Conservation (phyloP, 805 yeast genomes). For the Saccharomycopsis babjevae region DNA sequence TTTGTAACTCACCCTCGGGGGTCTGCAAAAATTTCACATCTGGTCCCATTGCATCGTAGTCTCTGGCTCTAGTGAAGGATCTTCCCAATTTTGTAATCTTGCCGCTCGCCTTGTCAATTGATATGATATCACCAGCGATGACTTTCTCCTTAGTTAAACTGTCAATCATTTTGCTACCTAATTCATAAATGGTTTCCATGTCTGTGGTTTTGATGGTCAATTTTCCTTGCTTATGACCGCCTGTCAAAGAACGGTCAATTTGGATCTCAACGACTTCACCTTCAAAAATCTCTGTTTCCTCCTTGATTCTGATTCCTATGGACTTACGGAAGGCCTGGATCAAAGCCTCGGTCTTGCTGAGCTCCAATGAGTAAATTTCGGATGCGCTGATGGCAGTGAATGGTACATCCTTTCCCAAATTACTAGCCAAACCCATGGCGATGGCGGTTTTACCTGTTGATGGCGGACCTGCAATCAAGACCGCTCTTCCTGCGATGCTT, state of each 20-base stretch:
- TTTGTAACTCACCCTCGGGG: constrained; percentile 98
- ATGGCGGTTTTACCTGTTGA: constrained; percentile 98
- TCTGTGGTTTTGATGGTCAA: constrained; percentile 94
- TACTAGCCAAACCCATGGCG: constrained; percentile 85
- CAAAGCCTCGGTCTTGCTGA: constrained; percentile 90
- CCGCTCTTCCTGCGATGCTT: constrained; percentile 93
- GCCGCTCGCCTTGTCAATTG: constrained; percentile 92
- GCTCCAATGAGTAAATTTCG: constrained; percentile 84
- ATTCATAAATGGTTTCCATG: constrained; percentile 96
- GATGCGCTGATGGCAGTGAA: constrained; percentile 93
- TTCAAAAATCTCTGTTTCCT: constrained; percentile 94
- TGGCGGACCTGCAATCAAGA: constrained; percentile 94
- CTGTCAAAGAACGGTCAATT: constrained; percentile 86
- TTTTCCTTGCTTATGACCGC: constrained; percentile 98
- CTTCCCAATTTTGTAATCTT: constrained; percentile 90
- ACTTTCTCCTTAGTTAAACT: constrained; percentile 91
- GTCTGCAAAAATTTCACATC: constrained; percentile 96
- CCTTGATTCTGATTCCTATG: constrained; percentile 90
- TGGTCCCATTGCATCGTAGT: constrained; percentile 98
- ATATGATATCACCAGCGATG: constrained; percentile 92
- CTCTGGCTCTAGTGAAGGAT: constrained; percentile 92
- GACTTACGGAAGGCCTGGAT: constrained; percentile 95
- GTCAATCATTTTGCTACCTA: constrained; percentile 90
- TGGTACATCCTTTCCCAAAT: constrained; percentile 64
- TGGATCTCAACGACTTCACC: constrained; percentile 98